Evolutionary conservation across 331 rosid species (phyloP), one percentile per base, ranked within the genome.

Genomic region (Ulmus americana): DNA sequence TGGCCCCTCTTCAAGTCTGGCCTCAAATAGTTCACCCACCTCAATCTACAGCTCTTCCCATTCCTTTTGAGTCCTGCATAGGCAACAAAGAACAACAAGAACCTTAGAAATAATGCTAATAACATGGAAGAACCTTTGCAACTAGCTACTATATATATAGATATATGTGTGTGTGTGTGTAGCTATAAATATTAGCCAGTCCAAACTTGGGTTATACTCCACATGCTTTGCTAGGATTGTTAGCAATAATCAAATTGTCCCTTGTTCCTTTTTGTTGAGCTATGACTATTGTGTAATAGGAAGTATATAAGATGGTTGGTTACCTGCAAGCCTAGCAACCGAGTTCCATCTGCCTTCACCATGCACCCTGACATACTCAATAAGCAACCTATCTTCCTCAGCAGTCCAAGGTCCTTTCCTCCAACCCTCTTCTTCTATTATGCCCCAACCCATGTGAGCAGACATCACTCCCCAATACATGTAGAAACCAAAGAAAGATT

Each of bases 311-410:
- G 20, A 40, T 63, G 16, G 5, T 40, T 74, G 18, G 14, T 39
- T 51, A 92, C 99, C 99, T 74, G 95, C 80, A 81, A 87, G 95
- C 49, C 86, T 86, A 56, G 97, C 78, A 15, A 94, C 97, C 64
- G 97, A 94, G 76, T 87, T 94, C 99, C 99, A 94, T 83, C 99
- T 82, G 8, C 99, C 99, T 79, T 94, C 99, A 61, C 99, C 99
- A 77, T 90, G 90, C 12, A 84, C 39, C 63, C 80, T 77, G 49
- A 94, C 97, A 87, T 94, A 90, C 48, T 94, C 81, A 73, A 81
- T 81, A 20, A 94, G 95, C 79, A 89, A 72, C 65, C 85, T 74
- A 75, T 94, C 97, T 68, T 94, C 99, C 55, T 90, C 95, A 71
- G 88, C 71, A 77, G 97, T 94, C 99, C 99, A 94, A 61, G 99